phyloP scores from a whole-genome alignment of 2,329 filamentous ascomycete genomes.

The Diplodia mutila region DNA sequence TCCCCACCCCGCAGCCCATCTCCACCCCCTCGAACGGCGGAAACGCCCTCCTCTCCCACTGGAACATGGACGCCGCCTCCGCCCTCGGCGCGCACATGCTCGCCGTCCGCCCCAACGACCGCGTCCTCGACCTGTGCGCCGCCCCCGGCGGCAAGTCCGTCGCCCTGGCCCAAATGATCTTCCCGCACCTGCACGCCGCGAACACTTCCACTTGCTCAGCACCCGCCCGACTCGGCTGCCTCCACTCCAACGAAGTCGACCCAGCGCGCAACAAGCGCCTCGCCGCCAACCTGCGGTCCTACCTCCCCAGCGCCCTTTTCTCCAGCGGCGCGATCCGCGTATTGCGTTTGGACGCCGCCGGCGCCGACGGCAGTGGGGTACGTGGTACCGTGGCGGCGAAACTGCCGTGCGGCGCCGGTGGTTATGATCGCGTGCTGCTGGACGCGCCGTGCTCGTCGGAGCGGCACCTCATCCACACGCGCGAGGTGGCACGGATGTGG shows the following conservation, averaged over 20 bases:
- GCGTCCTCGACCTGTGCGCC: conserved; percentile 48
- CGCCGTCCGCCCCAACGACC: conserved; percentile 40
- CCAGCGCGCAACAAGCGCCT: conserved; percentile 39
- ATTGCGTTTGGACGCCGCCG: conserved; percentile 32
- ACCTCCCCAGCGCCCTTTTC: conserved; percentile 32
- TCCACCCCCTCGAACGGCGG: background rate
- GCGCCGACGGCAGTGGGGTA: background rate
- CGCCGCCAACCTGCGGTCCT: conserved; percentile 31
- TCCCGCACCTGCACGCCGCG: conserved; percentile 28
- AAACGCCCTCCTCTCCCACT: conserved; percentile 33
- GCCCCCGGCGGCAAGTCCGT: conserved; percentile 45
- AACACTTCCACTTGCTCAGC: background rate
- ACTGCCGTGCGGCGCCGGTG: conserved; percentile 36
- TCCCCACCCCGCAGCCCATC: conserved; percentile 31
- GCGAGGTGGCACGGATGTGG: conserved; percentile 44
- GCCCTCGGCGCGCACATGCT: conserved; percentile 38
- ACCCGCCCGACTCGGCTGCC: conserved; percentile 30
- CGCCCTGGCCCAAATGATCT: conserved; percentile 39
- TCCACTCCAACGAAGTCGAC: conserved; percentile 47
- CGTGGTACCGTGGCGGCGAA: conserved; percentile 25
- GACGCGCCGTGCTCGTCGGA: conserved; percentile 50
- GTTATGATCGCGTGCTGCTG: conserved; percentile 48
- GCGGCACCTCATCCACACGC: conserved; percentile 46
- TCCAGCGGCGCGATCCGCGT: conserved; percentile 29
- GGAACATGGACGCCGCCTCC: conserved; percentile 36